Percentiles rank a stretch among this genome's conserved stretches.
Evolutionary conservation across 495 filamentous ascomycete genomes (phyloP).

Genomic region (Extremus antarcticus): DNA sequence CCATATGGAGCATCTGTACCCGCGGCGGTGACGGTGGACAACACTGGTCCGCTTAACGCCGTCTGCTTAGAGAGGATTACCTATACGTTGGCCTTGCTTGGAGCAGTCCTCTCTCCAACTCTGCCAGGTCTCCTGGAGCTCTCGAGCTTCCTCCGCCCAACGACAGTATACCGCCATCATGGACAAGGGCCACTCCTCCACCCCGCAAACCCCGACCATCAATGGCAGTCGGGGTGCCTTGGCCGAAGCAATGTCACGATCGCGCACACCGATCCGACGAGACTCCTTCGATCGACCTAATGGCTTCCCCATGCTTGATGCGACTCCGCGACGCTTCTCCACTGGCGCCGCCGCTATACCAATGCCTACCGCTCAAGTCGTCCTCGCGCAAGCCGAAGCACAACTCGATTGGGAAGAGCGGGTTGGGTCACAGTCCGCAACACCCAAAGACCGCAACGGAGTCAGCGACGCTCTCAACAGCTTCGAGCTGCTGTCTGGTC

Average conservation of each 20-base stretch:
- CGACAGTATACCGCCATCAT: neutral
- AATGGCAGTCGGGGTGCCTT: slow-evolving; percentile 5
- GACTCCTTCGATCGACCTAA: slow-evolving; percentile 20
- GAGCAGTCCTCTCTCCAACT: too few species aligned
- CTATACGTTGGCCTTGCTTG: neutral
- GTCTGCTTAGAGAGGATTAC: neutral
- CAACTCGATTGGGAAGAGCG: slow-evolving; percentile 12
- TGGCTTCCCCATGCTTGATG: slow-evolving; percentile 12
- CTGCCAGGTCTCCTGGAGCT: neutral
- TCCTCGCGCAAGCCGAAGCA: slow-evolving; percentile 12
- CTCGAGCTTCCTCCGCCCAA: neutral
- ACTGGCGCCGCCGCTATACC: slow-evolving; percentile 18
- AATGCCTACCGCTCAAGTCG: slow-evolving; percentile 16
- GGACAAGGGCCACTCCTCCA: neutral
- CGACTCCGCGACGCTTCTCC: slow-evolving; percentile 18
- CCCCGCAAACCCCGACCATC: neutral
- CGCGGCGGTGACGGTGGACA: neutral
- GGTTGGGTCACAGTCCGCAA: neutral
- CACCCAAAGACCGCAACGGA: slow-evolving; percentile 9
- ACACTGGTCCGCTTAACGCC: neutral
- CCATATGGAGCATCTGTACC: neutral
- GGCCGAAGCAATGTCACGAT: slow-evolving; percentile 9
- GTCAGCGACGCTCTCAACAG: slow-evolving; percentile 17
- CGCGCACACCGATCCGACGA: slow-evolving; percentile 16
- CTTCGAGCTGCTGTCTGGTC: slow-evolving; percentile 18